Percentiles rank a stretch among this genome's conserved stretches.
phyloP scores from a whole-genome alignment of 345 rosid species.

The Boechera stricta region DNA sequence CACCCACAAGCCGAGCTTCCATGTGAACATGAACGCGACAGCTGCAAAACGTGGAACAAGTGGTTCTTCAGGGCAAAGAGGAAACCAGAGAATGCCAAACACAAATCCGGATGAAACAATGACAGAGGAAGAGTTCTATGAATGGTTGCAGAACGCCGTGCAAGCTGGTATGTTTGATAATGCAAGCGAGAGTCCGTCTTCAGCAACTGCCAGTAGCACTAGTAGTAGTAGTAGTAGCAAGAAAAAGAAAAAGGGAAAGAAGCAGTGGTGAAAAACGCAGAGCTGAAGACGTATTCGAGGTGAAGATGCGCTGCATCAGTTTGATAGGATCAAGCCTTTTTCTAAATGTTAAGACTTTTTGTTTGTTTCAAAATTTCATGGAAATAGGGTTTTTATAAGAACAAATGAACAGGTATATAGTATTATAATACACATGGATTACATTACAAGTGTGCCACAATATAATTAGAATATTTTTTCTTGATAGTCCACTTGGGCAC shows the following conservation, averaged over 20 bases:
- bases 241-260: constrained; percentile 86
- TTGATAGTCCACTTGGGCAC: too few species aligned
- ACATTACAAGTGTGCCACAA: too few species aligned
- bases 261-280: constrained; percentile 59
- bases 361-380: too few species aligned
- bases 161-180: constrained; percentile 80
- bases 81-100: constrained; percentile 56
- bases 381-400: too few species aligned
- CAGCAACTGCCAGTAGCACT: constrained; percentile 47
- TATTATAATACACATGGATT: too few species aligned
- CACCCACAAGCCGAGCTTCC: constrained; percentile 97
- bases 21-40: constrained; percentile 78
- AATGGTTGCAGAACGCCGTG: constrained; percentile 90
- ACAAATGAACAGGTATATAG: too few species aligned
- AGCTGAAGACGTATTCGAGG: background rate
- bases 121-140: constrained; percentile 85
- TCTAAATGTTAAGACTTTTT: too few species aligned
- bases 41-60: constrained; percentile 65
- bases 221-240: constrained; percentile 49
- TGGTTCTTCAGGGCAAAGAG: constrained; percentile 61
- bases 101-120: constrained; percentile 76
- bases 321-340: too few species aligned
- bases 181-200: constrained; percentile 49
- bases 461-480: too few species aligned
- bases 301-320: too few species aligned